phyloP scores from a whole-genome alignment of 306 rosid species.

The Fragaria nilgerrensis region DNA sequence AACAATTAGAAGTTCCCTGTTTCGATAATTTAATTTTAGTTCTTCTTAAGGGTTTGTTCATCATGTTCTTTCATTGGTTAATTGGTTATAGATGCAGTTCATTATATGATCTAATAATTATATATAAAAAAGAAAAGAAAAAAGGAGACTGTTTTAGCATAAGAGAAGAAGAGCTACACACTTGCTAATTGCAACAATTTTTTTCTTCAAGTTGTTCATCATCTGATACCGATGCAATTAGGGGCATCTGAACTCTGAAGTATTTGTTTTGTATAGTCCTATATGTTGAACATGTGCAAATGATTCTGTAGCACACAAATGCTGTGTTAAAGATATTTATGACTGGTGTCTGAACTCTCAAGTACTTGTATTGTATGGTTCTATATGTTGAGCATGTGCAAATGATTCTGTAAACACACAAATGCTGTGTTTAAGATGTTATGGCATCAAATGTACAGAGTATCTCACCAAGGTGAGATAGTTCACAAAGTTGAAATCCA shows the following conservation, averaged over 20 bases:
- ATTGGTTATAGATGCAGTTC: neutral
- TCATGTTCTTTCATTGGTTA: neutral
- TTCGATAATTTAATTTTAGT: neutral
- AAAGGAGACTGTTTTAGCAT: neutral
- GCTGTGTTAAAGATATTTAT: neutral
- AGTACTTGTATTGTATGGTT: neutral
- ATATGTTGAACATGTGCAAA: slow-evolving; percentile 2
- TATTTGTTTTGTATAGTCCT: neutral
- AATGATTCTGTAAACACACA: neutral
- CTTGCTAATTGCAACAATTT: neutral
- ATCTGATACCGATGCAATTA: neutral
- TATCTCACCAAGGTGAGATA: neutral
- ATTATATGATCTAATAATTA: neutral
- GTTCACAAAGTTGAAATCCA: neutral
- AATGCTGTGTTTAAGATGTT: neutral
- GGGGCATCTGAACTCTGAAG: neutral
- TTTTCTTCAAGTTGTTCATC: neutral
- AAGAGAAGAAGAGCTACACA: neutral
- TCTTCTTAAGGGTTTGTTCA: neutral
- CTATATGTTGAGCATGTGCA: slow-evolving; percentile 5
- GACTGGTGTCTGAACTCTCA: neutral
- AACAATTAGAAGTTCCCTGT: neutral
- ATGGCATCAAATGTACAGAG: neutral
- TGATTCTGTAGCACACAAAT: neutral
- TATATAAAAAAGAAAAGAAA: neutral